Conservation (phyloP, 2,329 filamentous ascomycete species). For the Clarireedia monteithiana region DNA sequence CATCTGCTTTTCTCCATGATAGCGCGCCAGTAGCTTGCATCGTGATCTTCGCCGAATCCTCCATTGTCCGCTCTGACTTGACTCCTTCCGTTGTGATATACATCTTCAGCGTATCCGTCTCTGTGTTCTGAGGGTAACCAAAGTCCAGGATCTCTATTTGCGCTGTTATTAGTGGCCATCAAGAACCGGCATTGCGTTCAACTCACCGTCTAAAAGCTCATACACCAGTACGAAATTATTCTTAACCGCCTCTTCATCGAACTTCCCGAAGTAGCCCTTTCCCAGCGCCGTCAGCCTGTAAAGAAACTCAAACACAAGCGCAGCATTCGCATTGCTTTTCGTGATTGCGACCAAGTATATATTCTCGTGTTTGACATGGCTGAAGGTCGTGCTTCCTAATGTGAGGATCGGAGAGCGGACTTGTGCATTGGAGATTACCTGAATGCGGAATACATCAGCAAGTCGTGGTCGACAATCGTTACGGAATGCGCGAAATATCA, state of each 20-base stretch:
- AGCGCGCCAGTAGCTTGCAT: slow-evolving; percentile 98
- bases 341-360: slow-evolving; percentile 97
- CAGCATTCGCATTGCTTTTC: slow-evolving; percentile 98
- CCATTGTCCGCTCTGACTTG: slow-evolving; percentile 77
- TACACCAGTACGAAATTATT: slow-evolving; percentile 99
- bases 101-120: slow-evolving; percentile 98
- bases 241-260: slow-evolving; percentile 98
- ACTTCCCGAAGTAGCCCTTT: slow-evolving; percentile 96
- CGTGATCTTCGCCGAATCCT: slow-evolving; percentile 95
- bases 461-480: slow-evolving; percentile 96
- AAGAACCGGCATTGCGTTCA: background rate
- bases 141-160: slow-evolving; percentile 92
- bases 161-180: background rate
- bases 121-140: slow-evolving; percentile 97
- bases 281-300: slow-evolving; percentile 87
- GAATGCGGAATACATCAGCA: slow-evolving; percentile 98
- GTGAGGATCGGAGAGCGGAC: slow-evolving; percentile 97
- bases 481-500: slow-evolving; percentile 97
- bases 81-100: slow-evolving; percentile 99
- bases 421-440: slow-evolving; percentile 97
- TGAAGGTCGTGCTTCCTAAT: slow-evolving; percentile 95
- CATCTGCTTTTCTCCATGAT: slow-evolving; percentile 93
- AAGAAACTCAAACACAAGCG: slow-evolving; percentile 94
- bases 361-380: slow-evolving; percentile 99
- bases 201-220: slow-evolving; percentile 81